Evolutionary conservation across 768 basidiomycete genomes (phyloP), one percentile per base, ranked within the genome.

Genomic region (Serendipita sp.): DNA sequence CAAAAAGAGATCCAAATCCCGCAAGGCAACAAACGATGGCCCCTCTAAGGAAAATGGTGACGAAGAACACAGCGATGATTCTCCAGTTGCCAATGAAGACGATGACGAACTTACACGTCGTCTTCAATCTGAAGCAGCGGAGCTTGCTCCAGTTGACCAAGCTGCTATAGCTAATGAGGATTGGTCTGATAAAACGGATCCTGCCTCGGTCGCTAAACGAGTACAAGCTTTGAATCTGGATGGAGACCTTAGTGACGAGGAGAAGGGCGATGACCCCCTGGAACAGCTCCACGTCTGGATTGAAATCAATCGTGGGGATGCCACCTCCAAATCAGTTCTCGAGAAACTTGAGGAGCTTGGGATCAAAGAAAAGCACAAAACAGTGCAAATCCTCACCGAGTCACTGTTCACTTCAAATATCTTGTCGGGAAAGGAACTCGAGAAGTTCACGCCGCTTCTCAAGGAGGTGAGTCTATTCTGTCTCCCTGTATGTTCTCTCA

Each of bases 291-390:
- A 89, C 3, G 80, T 77, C 47, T 97, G 94, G 95, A 79, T 91
- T 65, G 81, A 85, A 70, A 91, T 92, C 66, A 85, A 85, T 65
- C 78, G 78, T 44, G 78, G 75, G 34, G 74, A 73, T 16, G 77
- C 77, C 18, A 76, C 78, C 3, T 78, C 79, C 3, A 78, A 80
- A 56, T 77, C 84, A 32, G 78, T 88, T 62, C 83, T 86, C 28
- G 88, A 90, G 75, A 92, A 92, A 77, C 88, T 88, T 1, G 86
- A 94, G 71, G 93, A 95, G 62, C 72, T 93, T 28, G 91, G 89
- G 47, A 86, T 98, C 67, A 91, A 89, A 72, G 93, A 89, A 79
- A 98, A 96, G 75, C 91, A 97, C 79, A 94, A 88, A 80, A 81
- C 88, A 0, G 77, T 95, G 36, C 80, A 87, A 66, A 85, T 92